A percentile compares a stretch with the other conserved stretches of the same genome.
These are phyloP conservation scores for Shiraia sp. DNA, from an alignment of 2,329 filamentous ascomycete genomes.

Conservation along the genomic window DNA sequence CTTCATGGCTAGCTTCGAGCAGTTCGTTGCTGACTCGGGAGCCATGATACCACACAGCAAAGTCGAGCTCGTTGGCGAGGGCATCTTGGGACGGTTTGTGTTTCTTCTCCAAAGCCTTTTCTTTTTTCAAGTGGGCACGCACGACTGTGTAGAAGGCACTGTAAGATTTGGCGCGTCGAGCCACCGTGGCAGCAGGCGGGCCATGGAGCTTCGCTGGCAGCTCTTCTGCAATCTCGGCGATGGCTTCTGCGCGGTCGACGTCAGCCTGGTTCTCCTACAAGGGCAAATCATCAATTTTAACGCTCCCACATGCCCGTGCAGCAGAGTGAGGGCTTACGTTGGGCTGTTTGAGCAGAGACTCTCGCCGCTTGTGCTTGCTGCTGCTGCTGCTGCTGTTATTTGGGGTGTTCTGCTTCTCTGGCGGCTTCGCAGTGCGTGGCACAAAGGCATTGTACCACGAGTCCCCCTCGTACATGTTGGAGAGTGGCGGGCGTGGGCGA, in stretches of 20 bases:
- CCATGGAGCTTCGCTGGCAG: constrained; percentile 55
- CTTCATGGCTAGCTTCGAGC: constrained; percentile 79
- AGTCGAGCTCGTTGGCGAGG: constrained; percentile 62
- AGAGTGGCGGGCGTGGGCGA: neutral
- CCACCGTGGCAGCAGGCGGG: constrained; percentile 68
- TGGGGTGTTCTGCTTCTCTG: constrained; percentile 6
- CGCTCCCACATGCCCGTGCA: constrained; percentile 38
- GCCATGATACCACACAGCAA: constrained; percentile 61
- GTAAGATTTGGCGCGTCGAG: constrained; percentile 74
- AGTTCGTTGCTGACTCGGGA: constrained; percentile 63
- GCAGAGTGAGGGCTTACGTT: constrained; percentile 49
- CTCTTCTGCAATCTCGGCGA: constrained; percentile 64
- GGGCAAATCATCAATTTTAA: constrained; percentile 47
- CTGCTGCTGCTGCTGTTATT: too few relatives aligned
- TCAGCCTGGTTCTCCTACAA: constrained; percentile 60
- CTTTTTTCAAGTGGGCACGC: constrained; percentile 60
- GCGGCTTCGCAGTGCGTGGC: constrained; percentile 58
- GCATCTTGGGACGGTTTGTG: constrained; percentile 47
- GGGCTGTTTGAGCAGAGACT: constrained; percentile 66
- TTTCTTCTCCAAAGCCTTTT: constrained; percentile 46
- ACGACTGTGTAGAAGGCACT: constrained; percentile 74
- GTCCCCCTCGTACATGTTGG: constrained; percentile 72
- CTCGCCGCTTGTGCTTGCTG: constrained; percentile 64
- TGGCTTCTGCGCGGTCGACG: constrained; percentile 58
- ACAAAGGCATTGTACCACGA: constrained; percentile 78